These are phyloP conservation scores for Kalmusia sp. DNA, from an alignment of 2,329 filamentous ascomycete genomes.

Conservation along the genomic window DNA sequence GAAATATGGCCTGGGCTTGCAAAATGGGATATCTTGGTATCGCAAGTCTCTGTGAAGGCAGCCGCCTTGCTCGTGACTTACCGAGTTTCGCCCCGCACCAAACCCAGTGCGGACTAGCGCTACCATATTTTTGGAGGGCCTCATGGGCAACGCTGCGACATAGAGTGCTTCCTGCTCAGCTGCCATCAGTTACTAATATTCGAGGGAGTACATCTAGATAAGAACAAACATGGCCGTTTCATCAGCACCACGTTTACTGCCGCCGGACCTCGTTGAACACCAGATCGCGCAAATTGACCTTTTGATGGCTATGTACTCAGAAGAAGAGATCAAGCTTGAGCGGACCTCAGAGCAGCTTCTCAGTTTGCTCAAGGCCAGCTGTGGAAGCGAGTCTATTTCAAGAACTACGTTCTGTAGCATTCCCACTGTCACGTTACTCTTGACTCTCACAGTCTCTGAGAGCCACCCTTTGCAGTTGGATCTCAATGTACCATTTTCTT, in stretches of 20 bases:
- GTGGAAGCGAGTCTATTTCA: not conserved
- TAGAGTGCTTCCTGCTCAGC: no score
- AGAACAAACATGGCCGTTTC: conserved; percentile 2
- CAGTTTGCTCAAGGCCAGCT: conserved; percentile 16
- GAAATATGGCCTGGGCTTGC: no score
- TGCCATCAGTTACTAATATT: no score
- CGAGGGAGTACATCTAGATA: not conserved
- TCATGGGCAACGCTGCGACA: no score
- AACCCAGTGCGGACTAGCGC: not conserved
- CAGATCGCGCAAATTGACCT: conserved; percentile 39
- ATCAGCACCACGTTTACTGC: conserved; percentile 25
- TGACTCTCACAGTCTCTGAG: conserved; percentile 18
- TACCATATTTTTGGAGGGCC: no score
- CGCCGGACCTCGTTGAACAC: conserved; percentile 31
- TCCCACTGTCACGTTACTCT: conserved; percentile 18
- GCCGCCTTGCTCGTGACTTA: no score
- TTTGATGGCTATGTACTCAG: conserved; percentile 36
- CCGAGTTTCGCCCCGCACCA: conserved; percentile 5
- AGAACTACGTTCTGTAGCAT: not conserved
- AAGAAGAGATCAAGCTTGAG: conserved; percentile 23
- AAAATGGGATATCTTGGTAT: no score
- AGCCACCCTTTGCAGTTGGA: conserved; percentile 23
- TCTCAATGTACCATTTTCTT: conserved; percentile 27
- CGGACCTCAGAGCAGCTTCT: conserved; percentile 13
- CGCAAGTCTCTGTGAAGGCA: no score